Evolutionary conservation across 2,329 filamentous ascomycete genomes (phyloP).

Genomic region (Tricladium varicosporioides): DNA sequence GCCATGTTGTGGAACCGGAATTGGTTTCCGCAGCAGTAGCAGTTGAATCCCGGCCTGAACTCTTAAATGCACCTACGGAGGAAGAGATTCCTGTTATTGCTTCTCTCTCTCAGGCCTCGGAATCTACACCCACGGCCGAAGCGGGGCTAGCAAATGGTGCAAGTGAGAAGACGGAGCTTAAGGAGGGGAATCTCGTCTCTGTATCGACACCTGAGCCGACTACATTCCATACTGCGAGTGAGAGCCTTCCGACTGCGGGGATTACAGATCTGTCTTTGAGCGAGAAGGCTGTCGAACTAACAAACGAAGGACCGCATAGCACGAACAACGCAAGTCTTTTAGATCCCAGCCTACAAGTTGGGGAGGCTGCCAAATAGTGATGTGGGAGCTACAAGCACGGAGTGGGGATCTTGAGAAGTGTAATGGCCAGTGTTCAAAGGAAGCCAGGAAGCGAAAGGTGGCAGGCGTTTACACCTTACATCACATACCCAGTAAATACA

Average conservation of each 20-base stretch:
- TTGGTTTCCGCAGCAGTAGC: not conserved
- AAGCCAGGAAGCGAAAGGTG: too few relatives aligned
- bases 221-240: constrained; percentile 24
- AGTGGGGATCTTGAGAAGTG: too few relatives aligned
- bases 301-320: constrained; percentile 11
- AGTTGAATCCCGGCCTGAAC: too few relatives aligned
- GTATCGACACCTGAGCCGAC: constrained; percentile 23
- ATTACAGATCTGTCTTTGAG: constrained; percentile 12
- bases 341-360: constrained; percentile 13
- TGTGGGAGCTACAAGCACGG: not conserved
- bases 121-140: too few relatives aligned
- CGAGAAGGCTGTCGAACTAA: constrained; percentile 20
- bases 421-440: too few relatives aligned
- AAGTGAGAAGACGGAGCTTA: constrained; percentile 6
- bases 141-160: too few relatives aligned
- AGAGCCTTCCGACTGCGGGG: constrained; percentile 13
- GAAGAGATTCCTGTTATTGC: too few relatives aligned
- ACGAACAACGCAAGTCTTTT: constrained; percentile 14
- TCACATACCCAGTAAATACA: too few relatives aligned
- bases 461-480: too few relatives aligned
- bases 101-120: too few relatives aligned
- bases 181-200: constrained; percentile 23
- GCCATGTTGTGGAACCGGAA: not conserved
- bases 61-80: too few relatives aligned
- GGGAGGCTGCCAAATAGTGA: not conserved